Percentiles rank a stretch among this genome's conserved stretches.
Conservation (phyloP, 2,329 filamentous ascomycete species). For the Daldinia sp. region DNA sequence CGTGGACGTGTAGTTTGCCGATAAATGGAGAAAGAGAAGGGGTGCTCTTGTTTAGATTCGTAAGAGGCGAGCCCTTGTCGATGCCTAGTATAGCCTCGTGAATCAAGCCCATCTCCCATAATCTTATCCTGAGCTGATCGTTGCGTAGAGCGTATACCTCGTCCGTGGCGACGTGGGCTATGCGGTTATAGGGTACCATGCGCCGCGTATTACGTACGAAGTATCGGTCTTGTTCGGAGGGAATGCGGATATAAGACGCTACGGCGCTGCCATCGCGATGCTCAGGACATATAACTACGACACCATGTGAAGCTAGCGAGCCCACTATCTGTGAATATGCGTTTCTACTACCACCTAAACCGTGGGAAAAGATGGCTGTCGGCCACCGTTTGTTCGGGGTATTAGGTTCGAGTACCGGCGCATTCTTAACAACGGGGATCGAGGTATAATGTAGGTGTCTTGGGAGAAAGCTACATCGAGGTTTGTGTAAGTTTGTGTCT, state of each 20-base stretch:
- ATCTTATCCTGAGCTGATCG: slow-evolving; percentile 74
- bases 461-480: slow-evolving; percentile 64
- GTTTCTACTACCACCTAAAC: slow-evolving; percentile 81
- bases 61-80: slow-evolving; percentile 61
- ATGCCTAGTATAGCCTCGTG: slow-evolving; percentile 74
- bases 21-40: slow-evolving; percentile 67
- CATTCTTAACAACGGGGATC: slow-evolving; percentile 77
- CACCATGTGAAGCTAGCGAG: slow-evolving; percentile 80
- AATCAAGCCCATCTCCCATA: slow-evolving; percentile 80
- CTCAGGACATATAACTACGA: slow-evolving; percentile 82
- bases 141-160: slow-evolving; percentile 74
- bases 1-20: slow-evolving; percentile 70
- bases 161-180: slow-evolving; percentile 69
- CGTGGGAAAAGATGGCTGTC: slow-evolving; percentile 86
- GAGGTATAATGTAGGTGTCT: slow-evolving; percentile 76
- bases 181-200: slow-evolving; percentile 58
- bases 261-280: slow-evolving; percentile 84
- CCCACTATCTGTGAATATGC: slow-evolving; percentile 85
- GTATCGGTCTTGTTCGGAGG: slow-evolving; percentile 56
- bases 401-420: slow-evolving; percentile 63
- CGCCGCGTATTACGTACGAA: slow-evolving; percentile 47
- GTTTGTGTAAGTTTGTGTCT: neutral
- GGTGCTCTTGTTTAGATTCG: slow-evolving; percentile 61
- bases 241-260: slow-evolving; percentile 73
- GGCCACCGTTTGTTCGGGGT: slow-evolving; percentile 70